Evolutionary conservation across 2,329 filamentous ascomycete species (phyloP).

Genomic region (Ophioceras dolichostomum): DNA sequence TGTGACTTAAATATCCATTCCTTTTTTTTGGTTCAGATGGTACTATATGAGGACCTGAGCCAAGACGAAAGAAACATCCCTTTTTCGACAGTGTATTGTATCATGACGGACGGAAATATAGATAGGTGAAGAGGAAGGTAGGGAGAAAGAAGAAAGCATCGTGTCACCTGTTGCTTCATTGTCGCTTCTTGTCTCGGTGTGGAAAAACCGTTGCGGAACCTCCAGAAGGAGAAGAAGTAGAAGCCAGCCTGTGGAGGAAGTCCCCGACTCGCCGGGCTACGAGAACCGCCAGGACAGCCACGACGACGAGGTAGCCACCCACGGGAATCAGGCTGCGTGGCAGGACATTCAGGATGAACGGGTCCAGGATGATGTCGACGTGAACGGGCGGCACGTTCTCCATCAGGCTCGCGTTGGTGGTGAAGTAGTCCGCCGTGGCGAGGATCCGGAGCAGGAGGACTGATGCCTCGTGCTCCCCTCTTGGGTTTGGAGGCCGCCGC

Average conservation of each 20-base stretch:
- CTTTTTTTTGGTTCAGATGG: too few relatives aligned
- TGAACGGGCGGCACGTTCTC: slow-evolving; percentile 56
- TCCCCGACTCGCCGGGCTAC: slow-evolving; percentile 24
- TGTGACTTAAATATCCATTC: too few relatives aligned
- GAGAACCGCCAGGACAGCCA: slow-evolving; percentile 28
- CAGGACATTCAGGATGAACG: slow-evolving; percentile 67
- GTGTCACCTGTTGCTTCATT: too few relatives aligned
- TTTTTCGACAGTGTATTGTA: too few relatives aligned
- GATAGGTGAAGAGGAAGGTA: too few relatives aligned
- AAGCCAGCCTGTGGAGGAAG: slow-evolving; percentile 15
- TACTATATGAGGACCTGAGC: too few relatives aligned
- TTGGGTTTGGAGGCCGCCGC: neutral
- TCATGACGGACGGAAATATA: too few relatives aligned
- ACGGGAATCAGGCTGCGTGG: slow-evolving; percentile 68
- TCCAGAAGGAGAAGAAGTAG: too few relatives aligned
- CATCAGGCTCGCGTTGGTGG: slow-evolving; percentile 66
- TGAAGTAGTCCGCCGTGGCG: slow-evolving; percentile 77
- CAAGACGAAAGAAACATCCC: too few relatives aligned
- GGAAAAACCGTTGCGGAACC: too few relatives aligned
- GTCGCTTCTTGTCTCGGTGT: neutral
- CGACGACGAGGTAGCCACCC: slow-evolving; percentile 50
- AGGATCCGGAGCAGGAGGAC: slow-evolving; percentile 61
- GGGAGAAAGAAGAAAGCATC: too few relatives aligned
- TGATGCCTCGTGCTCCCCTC: slow-evolving; percentile 25
- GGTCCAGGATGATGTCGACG: slow-evolving; percentile 77